Evolutionary conservation across 441 rosid genomes (phyloP), one percentile per base, ranked within the genome.

Genomic region (Viola pubescens): DNA sequence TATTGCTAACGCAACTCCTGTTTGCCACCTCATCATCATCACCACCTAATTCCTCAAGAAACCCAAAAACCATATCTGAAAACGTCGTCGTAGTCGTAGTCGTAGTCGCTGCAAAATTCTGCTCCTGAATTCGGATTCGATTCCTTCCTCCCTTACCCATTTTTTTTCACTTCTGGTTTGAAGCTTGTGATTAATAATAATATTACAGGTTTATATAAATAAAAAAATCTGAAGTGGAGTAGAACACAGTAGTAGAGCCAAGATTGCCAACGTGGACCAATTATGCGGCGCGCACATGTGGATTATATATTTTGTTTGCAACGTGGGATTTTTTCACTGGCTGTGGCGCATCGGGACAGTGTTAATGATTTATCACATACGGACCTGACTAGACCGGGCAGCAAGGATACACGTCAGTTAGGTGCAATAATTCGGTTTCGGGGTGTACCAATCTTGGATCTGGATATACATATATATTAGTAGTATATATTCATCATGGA

Each of bases 401-500:
- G 81, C 77, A 19, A 19, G 71, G 81, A 79, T 77, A 78, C 89
- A 68, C 84, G 84, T 81, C 67, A 58, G 72, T 60, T 5, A 7
- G 44, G 48, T 58, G 37, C 67, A 70, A 69, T 69, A 55, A 68
- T 68, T 65, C 12, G 45, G 57, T 13, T 42, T 37, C 3, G 4
- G 14, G 9, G 37, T 46, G 49, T 53, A 10, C 47, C 4, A 37
- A 1, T 4, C 11, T 16, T 2, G n/a, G 40, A 37, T 67, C 58
- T 9, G 70, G 79, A 80, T 74, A 76, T 59, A 55, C 79, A 64
- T 71, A 71, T 77, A 70, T 57, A 67, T 75, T 64, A 47, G 9
- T 64, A 47, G 9, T 16, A 16, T 16, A 16, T 16, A 16, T 16
- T 16, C 19, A 16, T 16, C 19, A 16, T 26, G 34, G 34, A 26